Conservation (phyloP, 208 protist genomes). For the Trypanosoma cruzi region DNA sequence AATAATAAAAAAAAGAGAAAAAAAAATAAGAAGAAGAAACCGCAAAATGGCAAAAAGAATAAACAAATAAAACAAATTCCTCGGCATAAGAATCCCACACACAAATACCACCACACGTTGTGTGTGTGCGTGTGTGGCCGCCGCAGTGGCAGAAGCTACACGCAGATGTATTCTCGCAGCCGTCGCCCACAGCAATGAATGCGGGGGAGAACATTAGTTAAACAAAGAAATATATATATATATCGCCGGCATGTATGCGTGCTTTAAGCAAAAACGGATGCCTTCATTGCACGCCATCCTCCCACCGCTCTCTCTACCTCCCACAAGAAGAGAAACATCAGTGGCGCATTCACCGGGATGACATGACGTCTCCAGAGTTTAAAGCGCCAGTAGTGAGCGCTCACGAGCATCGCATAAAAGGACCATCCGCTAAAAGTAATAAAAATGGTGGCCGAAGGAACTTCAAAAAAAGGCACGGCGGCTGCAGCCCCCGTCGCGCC, state of each 20-base stretch:
- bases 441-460: slow-evolving; percentile 61
- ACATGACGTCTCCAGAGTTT: slow-evolving; percentile 72
- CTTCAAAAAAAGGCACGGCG: slow-evolving; percentile 38
- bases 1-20: slow-evolving; percentile 23
- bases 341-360: slow-evolving; percentile 68
- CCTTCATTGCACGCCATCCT: not conserved
- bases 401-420: slow-evolving; percentile 83
- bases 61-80: slow-evolving; percentile 9
- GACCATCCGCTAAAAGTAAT: slow-evolving; percentile 73
- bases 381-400: slow-evolving; percentile 68
- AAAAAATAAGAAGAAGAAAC: slow-evolving; percentile 12
- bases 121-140: no score
- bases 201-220: no score
- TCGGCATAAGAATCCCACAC: not conserved
- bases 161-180: no score
- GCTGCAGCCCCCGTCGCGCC: slow-evolving; percentile 58
- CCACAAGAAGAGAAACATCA: slow-evolving; percentile 40
- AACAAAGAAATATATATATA: no score
- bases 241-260: not conserved
- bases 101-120: no score
- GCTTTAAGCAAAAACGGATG: not conserved
- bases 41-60: slow-evolving; percentile 16
- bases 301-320: slow-evolving; percentile 26
- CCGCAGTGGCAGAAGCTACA: no score
- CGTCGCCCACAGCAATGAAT: no score